A percentile compares a stretch with the other conserved stretches of the same genome.
Evolutionary conservation across 805 yeast genomes (phyloP).

Genomic region (Candida easanensis): DNA sequence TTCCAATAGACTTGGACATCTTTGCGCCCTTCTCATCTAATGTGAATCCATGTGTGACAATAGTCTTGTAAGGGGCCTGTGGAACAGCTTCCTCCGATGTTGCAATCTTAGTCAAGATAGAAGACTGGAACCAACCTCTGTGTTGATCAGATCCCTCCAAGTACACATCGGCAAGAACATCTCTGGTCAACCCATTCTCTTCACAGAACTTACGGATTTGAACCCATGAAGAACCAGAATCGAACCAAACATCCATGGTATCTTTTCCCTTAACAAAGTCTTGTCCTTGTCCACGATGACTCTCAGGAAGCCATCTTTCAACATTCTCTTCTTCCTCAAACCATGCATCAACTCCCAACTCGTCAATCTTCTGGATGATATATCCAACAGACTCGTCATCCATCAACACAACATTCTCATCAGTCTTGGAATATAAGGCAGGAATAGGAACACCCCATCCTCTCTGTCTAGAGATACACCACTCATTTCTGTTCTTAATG

Average conservation of each 20-base stretch:
- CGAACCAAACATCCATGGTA: conserved; percentile 99
- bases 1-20: conserved; percentile 94
- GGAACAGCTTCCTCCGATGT: conserved; percentile 23
- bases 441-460: conserved; percentile 99
- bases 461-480: conserved; percentile 98
- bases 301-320: conserved; percentile 71
- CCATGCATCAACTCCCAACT: conserved; percentile 78
- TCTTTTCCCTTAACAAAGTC: conserved; percentile 68
- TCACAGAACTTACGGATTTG: conserved; percentile 42
- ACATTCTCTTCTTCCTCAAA: conserved; percentile 54
- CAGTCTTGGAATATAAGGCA: conserved; percentile 55
- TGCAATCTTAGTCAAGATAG: conserved; percentile 75
- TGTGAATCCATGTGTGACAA: conserved; percentile 92
- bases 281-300: conserved; percentile 38
- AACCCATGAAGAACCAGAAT: conserved; percentile 92
- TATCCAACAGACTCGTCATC: conserved; percentile 53
- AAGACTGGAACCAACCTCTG: conserved; percentile 98
- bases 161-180: conserved; percentile 72
- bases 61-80: conserved; percentile 63
- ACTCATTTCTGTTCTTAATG: conserved; percentile 75
- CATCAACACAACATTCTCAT: conserved; percentile 62
- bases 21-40: conserved; percentile 82
- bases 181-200: conserved; percentile 36
- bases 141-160: conserved; percentile 98
- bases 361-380: conserved; percentile 53